Evolutionary conservation across 2,329 filamentous ascomycete species (phyloP).

Genomic region (Exophiala alcalophila): DNA sequence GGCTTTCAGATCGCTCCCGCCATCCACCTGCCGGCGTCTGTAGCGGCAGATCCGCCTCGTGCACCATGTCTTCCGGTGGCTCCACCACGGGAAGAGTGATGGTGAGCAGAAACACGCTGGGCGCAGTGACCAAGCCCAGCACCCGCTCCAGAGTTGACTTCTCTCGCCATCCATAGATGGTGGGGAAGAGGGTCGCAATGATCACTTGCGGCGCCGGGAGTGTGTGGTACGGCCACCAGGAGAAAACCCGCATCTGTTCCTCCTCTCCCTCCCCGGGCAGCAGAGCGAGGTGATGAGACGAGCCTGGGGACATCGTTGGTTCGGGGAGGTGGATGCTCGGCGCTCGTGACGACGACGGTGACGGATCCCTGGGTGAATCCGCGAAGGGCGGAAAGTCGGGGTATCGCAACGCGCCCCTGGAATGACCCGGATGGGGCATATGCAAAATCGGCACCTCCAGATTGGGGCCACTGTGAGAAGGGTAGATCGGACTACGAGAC

Average conservation of each 20-base stretch:
- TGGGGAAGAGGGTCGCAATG: slow-evolving; percentile 77
- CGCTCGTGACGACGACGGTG: slow-evolving; percentile 46
- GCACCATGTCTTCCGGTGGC: slow-evolving; percentile 54
- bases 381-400: slow-evolving; percentile 65
- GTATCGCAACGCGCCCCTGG: slow-evolving; percentile 44
- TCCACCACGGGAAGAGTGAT: slow-evolving; percentile 91
- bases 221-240: slow-evolving; percentile 77
- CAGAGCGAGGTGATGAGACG: slow-evolving; percentile 34
- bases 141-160: slow-evolving; percentile 84
- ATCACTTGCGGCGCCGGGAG: slow-evolving; percentile 72
- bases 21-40: slow-evolving; percentile 22
- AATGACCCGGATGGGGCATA: slow-evolving; percentile 24
- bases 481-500: slow-evolving; percentile 15
- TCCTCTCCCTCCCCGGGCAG: slow-evolving; percentile 44
- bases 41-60: slow-evolving; percentile 37
- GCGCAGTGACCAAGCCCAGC: slow-evolving; percentile 77
- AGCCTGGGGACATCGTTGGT: slow-evolving; percentile 49
- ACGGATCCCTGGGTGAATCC: slow-evolving; percentile 54
- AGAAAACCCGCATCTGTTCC: slow-evolving; percentile 45
- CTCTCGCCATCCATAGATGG: slow-evolving; percentile 73
- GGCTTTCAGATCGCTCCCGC: slow-evolving; percentile 29
- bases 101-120: slow-evolving; percentile 84
- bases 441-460: slow-evolving; percentile 24
- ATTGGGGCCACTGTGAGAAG: slow-evolving; percentile 14
- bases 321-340: slow-evolving; percentile 58